Percentiles rank a stretch among this genome's conserved stretches.
Evolutionary conservation across 495 filamentous ascomycete species (phyloP).

Genomic region (Aspergillus homomorphus): DNA sequence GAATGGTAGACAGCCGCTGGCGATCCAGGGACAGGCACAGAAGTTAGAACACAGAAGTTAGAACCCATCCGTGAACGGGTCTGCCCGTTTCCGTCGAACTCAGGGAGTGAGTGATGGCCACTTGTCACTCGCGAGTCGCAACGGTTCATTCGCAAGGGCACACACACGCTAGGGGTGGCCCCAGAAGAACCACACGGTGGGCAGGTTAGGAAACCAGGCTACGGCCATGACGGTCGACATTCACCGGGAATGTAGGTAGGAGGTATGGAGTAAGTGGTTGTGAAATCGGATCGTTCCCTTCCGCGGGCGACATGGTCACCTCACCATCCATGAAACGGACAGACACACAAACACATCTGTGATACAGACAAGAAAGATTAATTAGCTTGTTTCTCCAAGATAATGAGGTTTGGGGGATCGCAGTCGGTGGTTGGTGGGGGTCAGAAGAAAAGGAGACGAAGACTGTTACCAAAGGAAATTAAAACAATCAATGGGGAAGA

Average conservation of each 20-base stretch:
- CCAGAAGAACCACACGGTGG: not conserved
- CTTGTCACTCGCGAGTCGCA: not conserved
- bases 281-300: not conserved
- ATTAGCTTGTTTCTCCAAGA: not conserved
- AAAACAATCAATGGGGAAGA: constrained; percentile 3
- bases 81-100: constrained; percentile 20
- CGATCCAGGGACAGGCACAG: constrained; percentile 9
- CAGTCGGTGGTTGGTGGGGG: constrained; percentile 7
- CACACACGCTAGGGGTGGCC: constrained; percentile 6
- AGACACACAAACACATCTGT: not conserved
- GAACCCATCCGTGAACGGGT: constrained; percentile 20
- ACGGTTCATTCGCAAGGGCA: not conserved
- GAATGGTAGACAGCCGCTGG: not conserved
- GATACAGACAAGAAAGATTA: not conserved
- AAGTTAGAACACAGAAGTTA: too few relatives aligned
- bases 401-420: not conserved
- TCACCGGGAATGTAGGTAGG: not conserved
- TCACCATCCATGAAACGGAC: not conserved
- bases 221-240: not conserved
- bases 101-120: constrained; percentile 3
- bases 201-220: not conserved
- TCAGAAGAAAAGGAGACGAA: constrained; percentile 3
- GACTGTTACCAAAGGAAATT: constrained; percentile 8
- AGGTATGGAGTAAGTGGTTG: not conserved
- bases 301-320: not conserved